A percentile compares a stretch with the other conserved stretches of the same genome.
These are phyloP conservation scores for Pichia sp. DNA, from an alignment of 1,139 yeast species.

Conservation along the genomic window DNA sequence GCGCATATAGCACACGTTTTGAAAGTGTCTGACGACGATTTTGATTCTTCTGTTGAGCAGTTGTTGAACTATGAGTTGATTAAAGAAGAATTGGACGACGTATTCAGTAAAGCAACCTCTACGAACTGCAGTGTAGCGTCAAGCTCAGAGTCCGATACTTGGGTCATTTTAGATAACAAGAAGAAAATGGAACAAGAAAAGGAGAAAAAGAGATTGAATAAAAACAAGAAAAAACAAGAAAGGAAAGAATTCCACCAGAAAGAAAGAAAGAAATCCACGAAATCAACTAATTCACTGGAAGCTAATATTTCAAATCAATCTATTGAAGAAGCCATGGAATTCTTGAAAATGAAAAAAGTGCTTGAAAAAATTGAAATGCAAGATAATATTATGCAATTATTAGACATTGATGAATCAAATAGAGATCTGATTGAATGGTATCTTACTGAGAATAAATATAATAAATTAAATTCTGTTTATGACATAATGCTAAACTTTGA, in stretches of 20 bases:
- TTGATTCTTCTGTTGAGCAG: conserved; percentile 21
- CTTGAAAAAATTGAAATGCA: conserved; percentile 5
- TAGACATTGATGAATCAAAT: conserved; percentile 9
- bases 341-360: conserved; percentile 1
- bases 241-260: too few species aligned
- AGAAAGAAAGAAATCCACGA: too few species aligned
- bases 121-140: too few species aligned
- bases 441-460: conserved; percentile 19
- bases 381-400: conserved; percentile 14
- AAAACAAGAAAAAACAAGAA: too few species aligned
- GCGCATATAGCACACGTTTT: conserved; percentile 16
- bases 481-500: conserved; percentile 29
- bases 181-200: too few species aligned
- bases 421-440: conserved; percentile 14
- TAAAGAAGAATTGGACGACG: conserved; percentile 5
- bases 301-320: not conserved
- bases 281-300: too few species aligned
- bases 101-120: not conserved
- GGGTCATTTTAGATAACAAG: too few species aligned
- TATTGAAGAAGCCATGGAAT: not conserved
- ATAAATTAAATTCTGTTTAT: conserved; percentile 29
- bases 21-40: conserved; percentile 17
- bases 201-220: too few species aligned
- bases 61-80: conserved; percentile 22
- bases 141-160: too few species aligned